Evolutionary conservation across 495 filamentous ascomycete species (phyloP), one percentile per base, ranked within the genome.

Genomic region (Penicillium antarcticum): DNA sequence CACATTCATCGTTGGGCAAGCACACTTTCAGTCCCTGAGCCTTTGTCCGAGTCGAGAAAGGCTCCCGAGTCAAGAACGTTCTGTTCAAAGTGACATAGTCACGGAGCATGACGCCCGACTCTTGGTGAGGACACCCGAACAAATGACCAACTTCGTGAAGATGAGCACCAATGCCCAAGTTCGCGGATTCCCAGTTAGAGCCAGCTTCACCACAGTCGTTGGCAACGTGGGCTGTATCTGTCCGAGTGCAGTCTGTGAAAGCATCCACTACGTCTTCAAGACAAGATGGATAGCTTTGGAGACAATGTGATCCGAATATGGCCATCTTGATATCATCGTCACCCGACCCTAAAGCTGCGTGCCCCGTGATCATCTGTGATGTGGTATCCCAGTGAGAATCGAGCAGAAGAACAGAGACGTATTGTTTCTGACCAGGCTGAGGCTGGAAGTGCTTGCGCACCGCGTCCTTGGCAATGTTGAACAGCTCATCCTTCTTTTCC

Each of bases 101-200:
- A 45, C 88, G 79, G 13, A 87, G 74, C 92, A 97, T 97, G 50
- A 96, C 78, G 7, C 92, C 92, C 33, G 73, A 87, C 51, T 91
- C 89, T 60, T 88, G 89, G 63, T 94, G 89, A 7, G 92, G 90
- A 54, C 87, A 91, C 37, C 92, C 91, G 54, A 97, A 85, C 16
- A 92, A 67, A 68, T 95, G 92, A 2, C 92, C 92, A 0, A 83
- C 83, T 68, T 96, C 91, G 61, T 95, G 92, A 11, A 97, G 69
- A 70, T 96, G 91, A 21, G 91, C 91, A 8, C 92, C 91, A 56
- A 96, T 95, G 39, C 91, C 91, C 52, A 96, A 81, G 58, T 92
- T 92, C 7, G 89, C 90, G 14, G 91, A 83, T 62, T 96, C 91
- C 91, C 91, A 96, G 49, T 85, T 94, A 48, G 87, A 95, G 11